Base-by-base conservation (phyloP, 208 protist species). In the Acanthamoeba lenticulata region DNA sequence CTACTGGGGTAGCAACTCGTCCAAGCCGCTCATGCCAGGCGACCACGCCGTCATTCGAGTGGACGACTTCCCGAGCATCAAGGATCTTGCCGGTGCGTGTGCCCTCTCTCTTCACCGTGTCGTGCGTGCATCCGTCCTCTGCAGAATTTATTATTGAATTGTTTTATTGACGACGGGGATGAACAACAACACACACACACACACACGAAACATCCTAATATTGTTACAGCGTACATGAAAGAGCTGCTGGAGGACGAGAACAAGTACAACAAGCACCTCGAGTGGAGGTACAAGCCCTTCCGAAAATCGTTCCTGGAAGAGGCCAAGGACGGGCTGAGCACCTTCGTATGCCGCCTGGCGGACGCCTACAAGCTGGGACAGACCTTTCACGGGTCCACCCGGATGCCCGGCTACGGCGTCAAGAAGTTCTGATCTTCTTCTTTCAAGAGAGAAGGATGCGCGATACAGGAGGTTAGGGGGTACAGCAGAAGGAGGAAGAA, bases 221-320 rank as follows among this genome's bases (percentile, higher is more conserved):
- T n/a, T n/a, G n/a, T n/a, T 62, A 60, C 32, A 94, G 1, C n/a
- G n/a, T 97, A 95, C 88, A 52, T 97, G 2, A 81, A 90, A 11
- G 55, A 93, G 49, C 86, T 97, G 0, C 29, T 93, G 2, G 44
- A 52, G 3, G 83, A 96, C 57, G 93, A 95, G 13, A 62, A 19
- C 27, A 45, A 94, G 62, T 96, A 96, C 40, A 91, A 95, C 29
- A 88, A 94, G 29, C 92, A 93, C 45, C 81, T 89, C 19, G 40
- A 94, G n/a, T 96, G 92, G 94, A 95, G 94, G 40, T 74, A 17
- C 21, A 72, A 91, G 85, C 40, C 40, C 32, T 52, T 27, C 38
- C 24, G 27, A 42, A 44, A 52, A n/a, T 15, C 13, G 57, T 91
- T 91, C 27, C 4, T 69, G 52, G 85, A 2, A 38, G 65, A 74